Evolutionary conservation across 768 basidiomycete species (phyloP).

Genomic region (Psilocybe cubensis): DNA sequence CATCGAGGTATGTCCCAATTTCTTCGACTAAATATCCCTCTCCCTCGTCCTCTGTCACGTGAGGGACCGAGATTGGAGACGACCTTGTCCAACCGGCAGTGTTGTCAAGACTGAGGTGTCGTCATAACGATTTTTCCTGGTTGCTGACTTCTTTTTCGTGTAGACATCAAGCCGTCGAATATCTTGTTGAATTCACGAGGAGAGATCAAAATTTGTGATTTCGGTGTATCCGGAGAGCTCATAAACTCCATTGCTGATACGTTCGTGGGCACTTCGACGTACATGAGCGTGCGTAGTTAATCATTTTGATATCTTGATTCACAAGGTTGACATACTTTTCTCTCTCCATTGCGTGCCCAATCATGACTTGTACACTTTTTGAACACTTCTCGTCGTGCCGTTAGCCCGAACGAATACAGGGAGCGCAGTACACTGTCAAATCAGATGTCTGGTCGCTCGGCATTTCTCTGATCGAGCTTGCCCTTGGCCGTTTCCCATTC

Average conservation of each 20-base stretch:
- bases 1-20: slow-evolving; percentile 81
- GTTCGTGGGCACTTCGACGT: slow-evolving; percentile 97
- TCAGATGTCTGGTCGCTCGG: slow-evolving; percentile 99
- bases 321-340: slow-evolving; percentile 10
- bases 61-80: slow-evolving; percentile 4
- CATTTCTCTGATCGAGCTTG: slow-evolving; percentile 95
- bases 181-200: slow-evolving; percentile 94
- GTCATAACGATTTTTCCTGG: slow-evolving; percentile 27
- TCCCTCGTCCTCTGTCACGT: slow-evolving; percentile 22
- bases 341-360: slow-evolving; percentile 2
- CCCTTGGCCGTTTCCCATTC: slow-evolving; percentile 96
- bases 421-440: slow-evolving; percentile 97
- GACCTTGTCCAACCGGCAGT: slow-evolving; percentile 3
- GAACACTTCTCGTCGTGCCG: slow-evolving; percentile 12
- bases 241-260: slow-evolving; percentile 99
- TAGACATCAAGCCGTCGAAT: slow-evolving; percentile 99
- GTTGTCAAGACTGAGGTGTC: slow-evolving; percentile 10
- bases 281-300: slow-evolving; percentile 90
- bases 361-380: neutral
- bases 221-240: slow-evolving; percentile 97
- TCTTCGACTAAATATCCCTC: slow-evolving; percentile 8
- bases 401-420: slow-evolving; percentile 99
- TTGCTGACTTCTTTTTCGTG: slow-evolving; percentile 14
- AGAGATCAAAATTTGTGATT: slow-evolving; percentile 99
- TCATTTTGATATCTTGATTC: slow-evolving; percentile 1